These are phyloP conservation scores for Fonsecaea monophora DNA, from an alignment of 2,329 filamentous ascomycete species.

Conservation along the genomic window DNA sequence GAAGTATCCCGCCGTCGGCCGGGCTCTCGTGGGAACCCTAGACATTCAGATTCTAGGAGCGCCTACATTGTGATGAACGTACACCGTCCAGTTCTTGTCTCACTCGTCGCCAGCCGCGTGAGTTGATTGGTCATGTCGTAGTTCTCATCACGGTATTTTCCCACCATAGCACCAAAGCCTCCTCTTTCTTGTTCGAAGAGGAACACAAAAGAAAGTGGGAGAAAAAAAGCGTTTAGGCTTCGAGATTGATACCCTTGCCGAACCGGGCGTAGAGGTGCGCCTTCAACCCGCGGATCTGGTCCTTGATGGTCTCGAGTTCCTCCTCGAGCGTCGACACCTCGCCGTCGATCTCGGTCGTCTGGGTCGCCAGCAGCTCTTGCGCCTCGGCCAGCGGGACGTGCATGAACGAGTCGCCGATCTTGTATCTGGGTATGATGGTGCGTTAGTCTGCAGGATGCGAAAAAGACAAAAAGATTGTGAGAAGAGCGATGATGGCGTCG, in stretches of 20 bases:
- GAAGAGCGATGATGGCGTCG: background rate
- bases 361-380: constrained; percentile 78
- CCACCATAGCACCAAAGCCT: too few relatives aligned
- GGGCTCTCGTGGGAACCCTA: background rate
- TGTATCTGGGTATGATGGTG: constrained; percentile 71
- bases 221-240: constrained; percentile 48
- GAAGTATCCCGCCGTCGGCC: background rate
- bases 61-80: background rate
- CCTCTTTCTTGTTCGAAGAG: background rate
- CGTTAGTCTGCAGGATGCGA: background rate
- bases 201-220: too few relatives aligned
- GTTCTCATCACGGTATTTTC: too few relatives aligned
- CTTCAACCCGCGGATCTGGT: constrained; percentile 90
- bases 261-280: constrained; percentile 92
- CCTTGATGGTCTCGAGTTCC: constrained; percentile 73
- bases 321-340: constrained; percentile 80
- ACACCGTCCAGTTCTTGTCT: background rate
- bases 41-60: background rate
- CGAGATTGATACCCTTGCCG: constrained; percentile 94
- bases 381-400: constrained; percentile 83
- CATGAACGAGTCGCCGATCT: constrained; percentile 95
- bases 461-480: background rate
- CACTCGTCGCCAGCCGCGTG: background rate
- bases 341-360: constrained; percentile 75
- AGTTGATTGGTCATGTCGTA: background rate